Conservation (phyloP, 2,329 filamentous ascomycete species). For the Nemania serpens region DNA sequence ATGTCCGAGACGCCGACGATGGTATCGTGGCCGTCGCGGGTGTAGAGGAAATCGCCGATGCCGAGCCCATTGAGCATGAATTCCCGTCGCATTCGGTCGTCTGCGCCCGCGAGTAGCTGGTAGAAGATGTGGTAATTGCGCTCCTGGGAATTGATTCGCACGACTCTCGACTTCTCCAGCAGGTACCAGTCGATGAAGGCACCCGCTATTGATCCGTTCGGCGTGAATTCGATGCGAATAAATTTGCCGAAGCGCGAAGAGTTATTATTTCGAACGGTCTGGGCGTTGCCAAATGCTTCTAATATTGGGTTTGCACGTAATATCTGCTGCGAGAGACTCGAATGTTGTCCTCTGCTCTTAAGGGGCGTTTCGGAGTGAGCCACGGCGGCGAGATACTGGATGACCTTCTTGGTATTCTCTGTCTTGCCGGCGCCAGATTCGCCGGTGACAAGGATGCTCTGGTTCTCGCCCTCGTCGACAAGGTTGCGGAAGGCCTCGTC, state of each 20-base stretch:
- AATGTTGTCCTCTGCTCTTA: slow-evolving; percentile 66
- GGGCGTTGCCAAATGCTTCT: slow-evolving; percentile 96
- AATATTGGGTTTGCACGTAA: slow-evolving; percentile 94
- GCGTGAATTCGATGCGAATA: slow-evolving; percentile 93
- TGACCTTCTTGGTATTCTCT: slow-evolving; percentile 99
- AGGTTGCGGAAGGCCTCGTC: slow-evolving; percentile 95
- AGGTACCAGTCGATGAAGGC: slow-evolving; percentile 99
- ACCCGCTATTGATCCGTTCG: slow-evolving; percentile 86
- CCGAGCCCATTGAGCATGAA: slow-evolving; percentile 76
- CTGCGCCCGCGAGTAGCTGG: slow-evolving; percentile 86
- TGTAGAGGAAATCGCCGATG: slow-evolving; percentile 90
- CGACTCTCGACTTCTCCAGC: slow-evolving; percentile 96
- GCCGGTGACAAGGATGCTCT: slow-evolving; percentile 96
- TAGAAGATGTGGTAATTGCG: slow-evolving; percentile 98
- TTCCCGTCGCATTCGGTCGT: slow-evolving; percentile 71
- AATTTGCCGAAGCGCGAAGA: slow-evolving; percentile 99
- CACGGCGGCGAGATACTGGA: slow-evolving; percentile 95
- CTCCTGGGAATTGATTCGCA: slow-evolving; percentile 83
- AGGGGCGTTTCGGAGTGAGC: slow-evolving; percentile 78
- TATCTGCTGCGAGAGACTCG: slow-evolving; percentile 94
- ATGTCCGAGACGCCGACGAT: slow-evolving; percentile 88
- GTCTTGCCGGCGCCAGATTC: slow-evolving; percentile 98
- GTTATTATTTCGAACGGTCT: slow-evolving; percentile 97
- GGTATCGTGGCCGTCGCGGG: slow-evolving; percentile 84
- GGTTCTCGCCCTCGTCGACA: slow-evolving; percentile 92